Evolutionary conservation across 2,329 filamentous ascomycete species (phyloP), one percentile per base, ranked within the genome.

Genomic region (Alternaria atra): DNA sequence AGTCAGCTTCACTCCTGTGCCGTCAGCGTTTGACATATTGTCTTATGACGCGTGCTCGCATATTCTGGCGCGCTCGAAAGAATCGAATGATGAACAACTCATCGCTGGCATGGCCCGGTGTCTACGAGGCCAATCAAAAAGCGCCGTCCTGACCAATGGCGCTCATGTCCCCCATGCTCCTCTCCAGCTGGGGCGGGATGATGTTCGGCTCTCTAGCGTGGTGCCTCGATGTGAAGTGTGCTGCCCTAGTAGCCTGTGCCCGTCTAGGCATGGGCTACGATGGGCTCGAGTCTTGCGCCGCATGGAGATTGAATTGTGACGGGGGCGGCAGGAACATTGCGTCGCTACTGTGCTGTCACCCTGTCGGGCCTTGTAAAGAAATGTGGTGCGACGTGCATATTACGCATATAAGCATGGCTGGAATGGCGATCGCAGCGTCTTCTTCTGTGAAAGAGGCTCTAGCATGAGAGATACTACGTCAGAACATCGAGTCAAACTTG

Each of bases 1-100:
- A 32, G 59, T 63, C 62, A 62, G 70, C 71, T 72, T 70, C 71
- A 74, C 63, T 72, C 56, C 64, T 35, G n/a, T 43, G 37, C 47
- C 23, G 55, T 46, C 32, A 27, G 50, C 46, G 35, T 32, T 43
- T 47, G 42, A 39, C 35, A 55, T 48, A 42, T 44, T 60, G 53
- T 39, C 56, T 60, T 63, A 72, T 75, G 71, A 72, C 69, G 65
- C 56, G 55, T 52, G 60, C 65, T 48, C 66, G 71, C 71, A 71
- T 67, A 34, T 40, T 25, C 55, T 61, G 61, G 68, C 66, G 65
- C 63, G 51, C 58, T 62, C 42, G 57, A 61, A 63, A 61, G 40
- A 56, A 47, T 44, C 47, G 56, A 50, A 43, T 48, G 47, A 60
- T 60, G 71, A 67, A 75, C 75, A 77, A 72, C 75, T 71, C 75